Evolutionary conservation across 345 rosid species (phyloP).

Genomic region (Arabidopsis arenosa): DNA sequence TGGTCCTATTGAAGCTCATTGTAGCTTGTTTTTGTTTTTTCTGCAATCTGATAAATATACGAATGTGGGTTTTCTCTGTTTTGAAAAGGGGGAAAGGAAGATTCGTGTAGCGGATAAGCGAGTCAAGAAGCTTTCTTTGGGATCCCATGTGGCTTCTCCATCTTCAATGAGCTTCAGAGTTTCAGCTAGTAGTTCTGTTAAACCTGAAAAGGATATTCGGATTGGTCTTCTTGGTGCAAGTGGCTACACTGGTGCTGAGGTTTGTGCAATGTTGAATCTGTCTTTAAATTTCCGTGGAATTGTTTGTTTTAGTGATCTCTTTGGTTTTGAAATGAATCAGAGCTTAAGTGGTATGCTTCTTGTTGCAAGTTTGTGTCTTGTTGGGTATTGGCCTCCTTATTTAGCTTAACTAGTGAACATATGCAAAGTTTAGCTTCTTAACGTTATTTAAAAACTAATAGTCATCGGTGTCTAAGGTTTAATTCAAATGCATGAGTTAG

Average conservation of each 20-base stretch:
- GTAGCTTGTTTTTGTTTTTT: background rate
- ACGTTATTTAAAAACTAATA: too few relatives aligned
- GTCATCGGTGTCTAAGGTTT: background rate
- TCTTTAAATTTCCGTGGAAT: background rate
- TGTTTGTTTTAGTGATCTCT: background rate
- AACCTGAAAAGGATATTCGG: conserved; percentile 59
- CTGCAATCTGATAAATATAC: background rate
- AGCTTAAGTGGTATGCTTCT: conserved; percentile 23
- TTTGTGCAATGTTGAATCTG: conserved; percentile 36
- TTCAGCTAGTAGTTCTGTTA: conserved; percentile 39
- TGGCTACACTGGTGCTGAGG: conserved; percentile 99
- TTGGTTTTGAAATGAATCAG: conserved; percentile 11
- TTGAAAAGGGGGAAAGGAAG: conserved; percentile 44
- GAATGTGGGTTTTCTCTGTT: conserved; percentile 1
- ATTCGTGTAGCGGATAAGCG: conserved; percentile 39
- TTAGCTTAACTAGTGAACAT: background rate
- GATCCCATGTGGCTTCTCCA: conserved; percentile 46
- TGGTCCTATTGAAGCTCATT: background rate
- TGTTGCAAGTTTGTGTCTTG: conserved; percentile 23
- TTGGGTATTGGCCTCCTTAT: background rate
- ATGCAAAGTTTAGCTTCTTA: background rate
- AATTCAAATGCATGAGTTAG: background rate
- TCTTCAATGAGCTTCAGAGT: conserved; percentile 51
- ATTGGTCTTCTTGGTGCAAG: conserved; percentile 97
- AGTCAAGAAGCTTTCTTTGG: conserved; percentile 40